Conservation (phyloP, 2,329 filamentous ascomycete genomes). For the Talaromyces piceae region DNA sequence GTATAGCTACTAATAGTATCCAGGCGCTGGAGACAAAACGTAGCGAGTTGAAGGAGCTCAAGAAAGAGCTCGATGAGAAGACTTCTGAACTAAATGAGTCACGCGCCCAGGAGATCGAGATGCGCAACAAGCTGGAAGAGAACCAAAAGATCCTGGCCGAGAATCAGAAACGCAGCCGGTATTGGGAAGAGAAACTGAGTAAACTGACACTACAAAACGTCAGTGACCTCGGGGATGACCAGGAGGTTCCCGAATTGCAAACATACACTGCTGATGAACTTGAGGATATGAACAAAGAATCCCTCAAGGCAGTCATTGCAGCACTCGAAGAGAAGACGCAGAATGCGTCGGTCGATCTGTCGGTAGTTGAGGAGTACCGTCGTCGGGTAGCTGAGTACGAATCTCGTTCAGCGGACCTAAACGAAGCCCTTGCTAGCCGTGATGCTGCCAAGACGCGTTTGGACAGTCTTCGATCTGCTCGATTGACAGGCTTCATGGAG, state of each 20-base stretch:
- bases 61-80: conserved; percentile 80
- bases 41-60: conserved; percentile 69
- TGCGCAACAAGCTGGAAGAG: conserved; percentile 96
- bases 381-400: conserved; percentile 77
- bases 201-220: conserved; percentile 81
- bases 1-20: conserved; percentile 16
- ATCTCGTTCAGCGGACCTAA: conserved; percentile 73
- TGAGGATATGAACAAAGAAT: conserved; percentile 54
- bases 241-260: conserved; percentile 50
- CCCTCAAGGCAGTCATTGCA: conserved; percentile 58
- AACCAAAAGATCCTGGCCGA: conserved; percentile 83
- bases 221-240: conserved; percentile 57
- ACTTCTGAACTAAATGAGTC: conserved; percentile 80
- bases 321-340: conserved; percentile 68
- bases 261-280: conserved; percentile 68
- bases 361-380: conserved; percentile 82
- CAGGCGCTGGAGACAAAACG: conserved; percentile 68
- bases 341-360: conserved; percentile 78
- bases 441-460: conserved; percentile 87
- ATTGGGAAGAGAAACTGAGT: conserved; percentile 84
- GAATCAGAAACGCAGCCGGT: conserved; percentile 72
- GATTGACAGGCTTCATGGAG: conserved; percentile 96
- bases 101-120: conserved; percentile 86
- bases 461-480: conserved; percentile 81
- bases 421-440: conserved; percentile 65